phyloP scores from a whole-genome alignment of 78 protist species.

The Dictyostelium capitatum region DNA sequence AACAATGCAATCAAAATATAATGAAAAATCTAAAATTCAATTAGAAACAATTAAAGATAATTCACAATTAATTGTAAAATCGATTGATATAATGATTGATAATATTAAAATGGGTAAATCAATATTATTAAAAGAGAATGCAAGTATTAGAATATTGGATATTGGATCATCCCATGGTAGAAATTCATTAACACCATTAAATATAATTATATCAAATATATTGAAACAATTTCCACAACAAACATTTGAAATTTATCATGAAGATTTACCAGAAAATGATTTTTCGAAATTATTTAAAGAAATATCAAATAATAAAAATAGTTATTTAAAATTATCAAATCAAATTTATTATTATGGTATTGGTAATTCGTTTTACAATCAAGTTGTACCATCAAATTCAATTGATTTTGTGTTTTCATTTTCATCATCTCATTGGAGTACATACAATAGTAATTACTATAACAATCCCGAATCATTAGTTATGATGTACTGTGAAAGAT shows the following conservation, averaged over 20 bases:
- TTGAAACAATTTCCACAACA: neutral
- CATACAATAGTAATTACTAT: neutral
- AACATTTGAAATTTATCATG: slow-evolving; percentile 13
- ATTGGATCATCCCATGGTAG: slow-evolving; percentile 13
- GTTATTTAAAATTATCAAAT: neutral
- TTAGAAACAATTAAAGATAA: neutral
- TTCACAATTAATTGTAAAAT: neutral
- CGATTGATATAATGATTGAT: neutral
- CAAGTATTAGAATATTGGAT: slow-evolving; percentile 7
- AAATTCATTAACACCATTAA: neutral
- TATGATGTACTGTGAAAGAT: neutral
- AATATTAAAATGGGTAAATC: neutral
- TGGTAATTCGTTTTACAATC: slow-evolving; percentile 18
- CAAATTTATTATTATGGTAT: slow-evolving; percentile 27
- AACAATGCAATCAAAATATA: slow-evolving; percentile 8
- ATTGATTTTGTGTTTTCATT: slow-evolving; percentile 13
- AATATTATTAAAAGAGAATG: neutral
- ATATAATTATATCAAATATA: neutral
- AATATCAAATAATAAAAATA: neutral
- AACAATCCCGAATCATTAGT: neutral
- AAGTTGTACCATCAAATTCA: neutral
- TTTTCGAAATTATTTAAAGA: neutral
- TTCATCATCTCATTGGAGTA: neutral
- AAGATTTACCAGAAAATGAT: slow-evolving; percentile 18
- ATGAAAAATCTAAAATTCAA: neutral